Base-by-base conservation (phyloP, 345 rosid species). In the Camelina neglecta region DNA sequence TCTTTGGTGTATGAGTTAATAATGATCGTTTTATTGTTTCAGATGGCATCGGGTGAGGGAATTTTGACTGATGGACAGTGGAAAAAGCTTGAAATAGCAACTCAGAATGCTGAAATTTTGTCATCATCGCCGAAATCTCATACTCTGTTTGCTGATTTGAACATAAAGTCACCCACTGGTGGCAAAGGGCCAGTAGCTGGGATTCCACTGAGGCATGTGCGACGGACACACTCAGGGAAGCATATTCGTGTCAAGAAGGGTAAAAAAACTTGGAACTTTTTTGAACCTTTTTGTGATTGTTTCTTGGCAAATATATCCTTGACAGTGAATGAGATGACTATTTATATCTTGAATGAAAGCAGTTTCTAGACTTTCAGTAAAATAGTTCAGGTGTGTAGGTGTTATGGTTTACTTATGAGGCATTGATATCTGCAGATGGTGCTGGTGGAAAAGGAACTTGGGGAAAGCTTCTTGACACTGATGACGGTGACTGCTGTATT, bases 371-470 rank as follows among this genome's bases (percentile, higher is more conserved):
- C n/a, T 53, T 11, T 54, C 23, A 24, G 23, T 10, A 8, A 15
- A 47, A 48, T 24, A 33, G 58, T 49, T 71, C 23, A 60, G 29
- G 35, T 55, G 4, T 66, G 59, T 35, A 16, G 21, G 39, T 67
- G 73, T 18, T 67, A 50, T 45, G 31, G n/a, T 29, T 54, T 42
- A 60, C 62, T 54, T 31, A 39, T 60, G 49, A 44, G 65, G 65
- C 1, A 35, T 47, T 77, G 55, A 15, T 61, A 60, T 36, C 72
- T 76, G 53, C 80, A 95, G 99, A 96, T 63, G 98, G 98, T 67
- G 99, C 80, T 72, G 97, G 98, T 39, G 99, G 99, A n/a, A 93
- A 90, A 82, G 98, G 98, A 45, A 89, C 98, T 8, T 93, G 98
- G 98, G 99, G 99, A 11, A 96, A 91, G 81, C 88, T 96, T 64